Conservation (phyloP, 2,329 filamentous ascomycete genomes). For the Colletotrichum sp. region DNA sequence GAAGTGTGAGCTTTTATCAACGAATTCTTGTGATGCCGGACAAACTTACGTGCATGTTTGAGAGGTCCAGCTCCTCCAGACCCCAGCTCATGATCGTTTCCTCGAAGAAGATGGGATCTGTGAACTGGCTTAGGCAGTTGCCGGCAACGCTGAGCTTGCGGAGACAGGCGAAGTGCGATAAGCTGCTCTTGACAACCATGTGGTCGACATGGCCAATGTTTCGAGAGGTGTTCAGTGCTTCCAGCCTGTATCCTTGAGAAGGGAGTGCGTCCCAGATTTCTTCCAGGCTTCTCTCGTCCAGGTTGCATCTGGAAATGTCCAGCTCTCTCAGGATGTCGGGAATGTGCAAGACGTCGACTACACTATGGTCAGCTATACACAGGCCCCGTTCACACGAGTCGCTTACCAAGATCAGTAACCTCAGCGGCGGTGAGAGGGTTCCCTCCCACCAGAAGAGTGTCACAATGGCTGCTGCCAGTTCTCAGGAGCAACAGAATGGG, state of each 20-base stretch:
- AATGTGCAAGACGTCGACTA: conserved; percentile 32
- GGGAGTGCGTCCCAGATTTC: conserved; percentile 53
- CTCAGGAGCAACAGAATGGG: conserved; percentile 56
- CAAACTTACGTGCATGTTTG: conserved; percentile 53
- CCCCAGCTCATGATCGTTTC: conserved; percentile 46
- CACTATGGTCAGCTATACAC: background rate
- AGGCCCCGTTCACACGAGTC: background rate
- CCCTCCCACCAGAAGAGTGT: conserved; percentile 55
- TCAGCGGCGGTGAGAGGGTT: conserved; percentile 53
- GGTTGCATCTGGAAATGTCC: conserved; percentile 55
- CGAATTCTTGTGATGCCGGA: background rate
- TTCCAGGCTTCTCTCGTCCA: conserved; percentile 54
- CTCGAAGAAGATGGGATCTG: conserved; percentile 51
- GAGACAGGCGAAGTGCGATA: conserved; percentile 49
- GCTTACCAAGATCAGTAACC: conserved; percentile 52
- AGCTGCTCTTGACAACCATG: conserved; percentile 48
- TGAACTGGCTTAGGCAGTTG: conserved; percentile 51
- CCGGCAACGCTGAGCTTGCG: conserved; percentile 56
- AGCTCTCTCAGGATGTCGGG: conserved; percentile 46
- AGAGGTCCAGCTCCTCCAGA: conserved; percentile 61
- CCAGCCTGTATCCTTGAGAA: conserved; percentile 49
- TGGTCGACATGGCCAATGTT: conserved; percentile 58
- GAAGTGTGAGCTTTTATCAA: conserved; percentile 12
- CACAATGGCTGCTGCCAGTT: conserved; percentile 52
- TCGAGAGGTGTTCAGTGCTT: conserved; percentile 56